These are phyloP conservation scores for Punica granatum DNA, from an alignment of 345 rosid species.

Conservation along the genomic window DNA sequence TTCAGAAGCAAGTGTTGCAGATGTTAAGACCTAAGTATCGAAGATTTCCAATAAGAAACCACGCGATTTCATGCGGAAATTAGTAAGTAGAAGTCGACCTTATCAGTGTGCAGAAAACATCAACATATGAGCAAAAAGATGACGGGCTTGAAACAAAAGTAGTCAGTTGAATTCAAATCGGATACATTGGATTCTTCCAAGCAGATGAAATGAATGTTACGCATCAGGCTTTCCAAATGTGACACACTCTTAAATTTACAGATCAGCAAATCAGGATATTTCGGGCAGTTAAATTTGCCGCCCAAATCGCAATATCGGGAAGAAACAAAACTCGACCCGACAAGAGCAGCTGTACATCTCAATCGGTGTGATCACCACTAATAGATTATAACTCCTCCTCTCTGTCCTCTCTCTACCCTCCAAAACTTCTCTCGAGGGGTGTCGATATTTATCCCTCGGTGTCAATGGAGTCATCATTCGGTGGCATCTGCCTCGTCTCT, in stretches of 20 bases:
- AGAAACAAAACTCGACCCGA: slow-evolving; percentile 30
- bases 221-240: slow-evolving; percentile 41
- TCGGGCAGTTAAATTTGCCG: slow-evolving; percentile 19
- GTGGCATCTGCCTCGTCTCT: slow-evolving; percentile 69
- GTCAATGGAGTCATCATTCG: slow-evolving; percentile 61
- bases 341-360: slow-evolving; percentile 60
- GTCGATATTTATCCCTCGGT: slow-evolving; percentile 38
- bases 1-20: no score
- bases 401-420: not conserved
- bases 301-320: slow-evolving; percentile 29
- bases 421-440: slow-evolving; percentile 13
- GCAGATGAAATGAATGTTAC: slow-evolving; percentile 34
- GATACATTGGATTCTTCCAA: slow-evolving; percentile 15
- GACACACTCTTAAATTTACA: slow-evolving; percentile 39
- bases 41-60: no score
- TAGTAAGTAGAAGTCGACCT: no score
- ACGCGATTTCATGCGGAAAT: no score
- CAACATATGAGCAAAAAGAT: not conserved
- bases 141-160: not conserved
- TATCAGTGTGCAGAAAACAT: not conserved
- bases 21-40: no score
- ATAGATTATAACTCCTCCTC: slow-evolving; percentile 22
- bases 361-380: slow-evolving; percentile 52
- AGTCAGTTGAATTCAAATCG: slow-evolving; percentile 2
- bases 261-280: slow-evolving; percentile 36